A percentile compares a stretch with the other conserved stretches of the same genome.
Conservation (phyloP, 192 early-diverging fungal species). For the Gaertneriomyces semiglobifer region DNA sequence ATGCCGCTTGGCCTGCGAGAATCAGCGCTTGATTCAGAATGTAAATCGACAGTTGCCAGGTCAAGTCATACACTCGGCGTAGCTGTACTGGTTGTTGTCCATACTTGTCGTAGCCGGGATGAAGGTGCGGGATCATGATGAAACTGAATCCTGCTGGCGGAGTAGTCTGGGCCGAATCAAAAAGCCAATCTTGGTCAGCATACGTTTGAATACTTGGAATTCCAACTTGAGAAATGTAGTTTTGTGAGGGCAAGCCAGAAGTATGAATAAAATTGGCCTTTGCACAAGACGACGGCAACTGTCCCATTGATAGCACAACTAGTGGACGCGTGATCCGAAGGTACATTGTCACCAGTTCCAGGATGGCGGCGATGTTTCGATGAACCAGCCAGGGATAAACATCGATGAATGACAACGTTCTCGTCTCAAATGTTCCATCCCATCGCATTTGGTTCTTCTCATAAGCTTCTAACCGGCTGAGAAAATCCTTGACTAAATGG, state of each 20-base stretch:
- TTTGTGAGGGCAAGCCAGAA: not conserved
- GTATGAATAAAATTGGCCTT: slow-evolving; percentile 4
- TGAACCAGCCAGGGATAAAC: slow-evolving; percentile 2
- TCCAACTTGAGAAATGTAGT: slow-evolving; percentile 6
- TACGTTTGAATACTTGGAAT: slow-evolving; percentile 4
- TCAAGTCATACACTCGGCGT: slow-evolving; percentile 7
- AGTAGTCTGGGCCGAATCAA: not conserved
- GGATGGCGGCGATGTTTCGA: not conserved
- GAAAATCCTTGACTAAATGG: slow-evolving; percentile 4
- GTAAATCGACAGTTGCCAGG: slow-evolving; percentile 8
- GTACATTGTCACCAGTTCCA: slow-evolving; percentile 6
- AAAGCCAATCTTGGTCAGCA: slow-evolving; percentile 4
- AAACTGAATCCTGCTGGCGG: slow-evolving; percentile 5
- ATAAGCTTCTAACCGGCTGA: slow-evolving; percentile 18
- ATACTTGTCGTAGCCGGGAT: slow-evolving; percentile 6
- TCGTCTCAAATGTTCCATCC: not conserved
- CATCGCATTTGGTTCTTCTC: not conserved
- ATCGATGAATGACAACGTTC: not conserved
- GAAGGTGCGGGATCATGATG: slow-evolving; percentile 3
- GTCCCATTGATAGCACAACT: not conserved
- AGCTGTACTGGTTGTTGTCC: slow-evolving; percentile 3
- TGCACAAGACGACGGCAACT: slow-evolving; percentile 4
- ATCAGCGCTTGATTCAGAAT: not conserved
- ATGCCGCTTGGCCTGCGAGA: no score
- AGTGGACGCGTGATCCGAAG: slow-evolving; percentile 5